These are phyloP conservation scores for Hygrocybe punicea DNA, from an alignment of 768 basidiomycete species.

Conservation along the genomic window DNA sequence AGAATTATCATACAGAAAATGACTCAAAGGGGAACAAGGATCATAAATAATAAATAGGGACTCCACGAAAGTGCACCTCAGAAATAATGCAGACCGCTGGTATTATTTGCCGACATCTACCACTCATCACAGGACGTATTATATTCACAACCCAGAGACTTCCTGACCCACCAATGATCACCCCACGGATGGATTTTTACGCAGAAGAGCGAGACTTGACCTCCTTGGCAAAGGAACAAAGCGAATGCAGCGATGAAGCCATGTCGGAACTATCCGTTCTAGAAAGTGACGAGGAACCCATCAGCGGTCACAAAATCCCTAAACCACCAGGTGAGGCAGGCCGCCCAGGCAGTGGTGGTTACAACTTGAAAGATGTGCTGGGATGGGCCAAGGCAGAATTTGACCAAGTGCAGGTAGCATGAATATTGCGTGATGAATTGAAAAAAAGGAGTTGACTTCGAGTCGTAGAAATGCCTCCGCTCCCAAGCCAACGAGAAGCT, in stretches of 20 bases:
- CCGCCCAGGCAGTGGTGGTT: constrained; percentile 16
- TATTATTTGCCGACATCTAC: neutral
- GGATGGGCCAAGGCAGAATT: constrained; percentile 13
- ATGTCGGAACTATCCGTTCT: neutral
- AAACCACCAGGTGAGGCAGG: constrained; percentile 23
- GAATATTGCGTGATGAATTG: neutral
- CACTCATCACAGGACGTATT: neutral
- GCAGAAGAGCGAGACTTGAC: neutral
- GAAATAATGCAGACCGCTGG: neutral
- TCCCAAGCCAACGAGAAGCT: neutral
- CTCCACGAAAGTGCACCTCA: neutral
- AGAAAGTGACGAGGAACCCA: neutral
- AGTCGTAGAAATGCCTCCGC: neutral
- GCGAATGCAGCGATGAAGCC: neutral
- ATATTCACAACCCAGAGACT: neutral
- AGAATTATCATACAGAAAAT: too few species aligned
- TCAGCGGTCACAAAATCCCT: constrained; percentile 1
- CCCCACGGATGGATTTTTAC: neutral
- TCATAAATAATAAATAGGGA: neutral
- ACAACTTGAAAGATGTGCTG: constrained; percentile 17
- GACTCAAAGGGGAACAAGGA: neutral
- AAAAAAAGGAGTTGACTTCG: neutral
- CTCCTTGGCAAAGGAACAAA: neutral
- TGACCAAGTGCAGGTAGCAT: constrained; percentile 14
- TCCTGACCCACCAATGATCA: neutral